Percentiles rank a stretch among this genome's conserved stretches.
Conservation (phyloP, 176 grass and related monocot species). For the Phoenix dactylifera region DNA sequence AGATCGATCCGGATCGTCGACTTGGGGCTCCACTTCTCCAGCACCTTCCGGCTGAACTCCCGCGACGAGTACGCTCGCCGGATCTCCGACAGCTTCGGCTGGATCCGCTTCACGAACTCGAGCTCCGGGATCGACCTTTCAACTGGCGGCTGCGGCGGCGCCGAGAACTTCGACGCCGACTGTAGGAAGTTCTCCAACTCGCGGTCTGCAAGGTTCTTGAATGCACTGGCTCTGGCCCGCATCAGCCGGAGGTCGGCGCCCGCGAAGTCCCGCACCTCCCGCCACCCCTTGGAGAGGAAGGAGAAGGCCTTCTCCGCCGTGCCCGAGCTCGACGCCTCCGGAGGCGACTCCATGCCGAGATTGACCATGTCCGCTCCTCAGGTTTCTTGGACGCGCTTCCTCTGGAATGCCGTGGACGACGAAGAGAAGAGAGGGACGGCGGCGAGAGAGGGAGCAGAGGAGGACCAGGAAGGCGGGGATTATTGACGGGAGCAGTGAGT, state of each 20-base stretch:
- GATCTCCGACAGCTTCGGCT: slow-evolving; percentile 70
- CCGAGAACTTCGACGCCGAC: slow-evolving; percentile 24
- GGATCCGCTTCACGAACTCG: slow-evolving; percentile 60
- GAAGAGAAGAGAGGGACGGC: no score
- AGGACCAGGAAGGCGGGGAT: no score
- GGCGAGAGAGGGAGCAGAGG: no score
- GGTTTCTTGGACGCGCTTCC: neutral
- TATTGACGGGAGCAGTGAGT: no score
- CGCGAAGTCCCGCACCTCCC: slow-evolving; percentile 65
- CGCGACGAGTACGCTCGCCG: slow-evolving; percentile 44
- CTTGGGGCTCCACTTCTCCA: slow-evolving; percentile 36
- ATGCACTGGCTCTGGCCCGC: slow-evolving; percentile 37
- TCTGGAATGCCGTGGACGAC: no score
- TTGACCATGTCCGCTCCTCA: neutral
- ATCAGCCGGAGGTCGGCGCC: slow-evolving; percentile 57
- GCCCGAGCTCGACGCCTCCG: neutral
- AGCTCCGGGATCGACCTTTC: slow-evolving; percentile 50
- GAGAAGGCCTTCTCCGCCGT: slow-evolving; percentile 37
- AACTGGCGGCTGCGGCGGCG: slow-evolving; percentile 19
- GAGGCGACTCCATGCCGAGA: slow-evolving; percentile 1
- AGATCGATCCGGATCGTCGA: slow-evolving; percentile 54
- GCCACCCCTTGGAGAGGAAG: slow-evolving; percentile 73
- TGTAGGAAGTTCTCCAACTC: slow-evolving; percentile 50
- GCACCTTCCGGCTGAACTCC: slow-evolving; percentile 30
- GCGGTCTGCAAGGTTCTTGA: slow-evolving; percentile 53